A percentile compares a stretch with the other conserved stretches of the same genome.
phyloP scores from a whole-genome alignment of 495 filamentous ascomycete species.

The Choiromyces venosus region DNA sequence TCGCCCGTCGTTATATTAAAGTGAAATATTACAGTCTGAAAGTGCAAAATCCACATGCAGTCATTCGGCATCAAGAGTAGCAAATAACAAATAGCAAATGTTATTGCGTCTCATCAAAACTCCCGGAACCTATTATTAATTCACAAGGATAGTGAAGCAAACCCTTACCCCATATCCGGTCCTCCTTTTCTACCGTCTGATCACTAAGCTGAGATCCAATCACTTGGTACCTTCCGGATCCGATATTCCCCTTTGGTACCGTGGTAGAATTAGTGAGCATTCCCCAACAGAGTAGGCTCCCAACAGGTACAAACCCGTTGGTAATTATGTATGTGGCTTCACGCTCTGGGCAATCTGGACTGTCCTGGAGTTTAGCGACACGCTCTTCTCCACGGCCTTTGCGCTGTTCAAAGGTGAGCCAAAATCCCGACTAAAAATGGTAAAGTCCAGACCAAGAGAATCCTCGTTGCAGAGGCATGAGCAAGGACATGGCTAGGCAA shows the following conservation, averaged over 20 bases:
- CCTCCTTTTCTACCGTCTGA: not conserved
- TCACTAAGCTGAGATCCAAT: not conserved
- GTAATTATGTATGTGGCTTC: constrained; percentile 78
- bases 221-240: constrained; percentile 38
- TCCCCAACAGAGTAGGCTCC: not conserved
- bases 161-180: not conserved
- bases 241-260: constrained; percentile 29
- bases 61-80: not conserved
- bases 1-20: not conserved
- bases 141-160: not conserved
- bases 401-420: constrained; percentile 40
- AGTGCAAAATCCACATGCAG: not conserved
- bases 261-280: constrained; percentile 5
- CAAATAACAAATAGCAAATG: not conserved
- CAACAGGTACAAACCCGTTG: constrained; percentile 48
- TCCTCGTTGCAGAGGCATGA: constrained; percentile 68
- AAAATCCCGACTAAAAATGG: not conserved
- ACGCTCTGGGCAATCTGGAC: constrained; percentile 65
- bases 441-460: constrained; percentile 50
- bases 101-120: not conserved
- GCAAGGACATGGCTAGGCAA: constrained; percentile 59
- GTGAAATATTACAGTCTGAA: not conserved
- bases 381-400: constrained; percentile 75
- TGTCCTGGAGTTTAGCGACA: constrained; percentile 75
- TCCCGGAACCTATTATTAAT: not conserved